Evolutionary conservation across 768 basidiomycete species (phyloP).

Genomic region (Termitomyces bulborhizus): DNA sequence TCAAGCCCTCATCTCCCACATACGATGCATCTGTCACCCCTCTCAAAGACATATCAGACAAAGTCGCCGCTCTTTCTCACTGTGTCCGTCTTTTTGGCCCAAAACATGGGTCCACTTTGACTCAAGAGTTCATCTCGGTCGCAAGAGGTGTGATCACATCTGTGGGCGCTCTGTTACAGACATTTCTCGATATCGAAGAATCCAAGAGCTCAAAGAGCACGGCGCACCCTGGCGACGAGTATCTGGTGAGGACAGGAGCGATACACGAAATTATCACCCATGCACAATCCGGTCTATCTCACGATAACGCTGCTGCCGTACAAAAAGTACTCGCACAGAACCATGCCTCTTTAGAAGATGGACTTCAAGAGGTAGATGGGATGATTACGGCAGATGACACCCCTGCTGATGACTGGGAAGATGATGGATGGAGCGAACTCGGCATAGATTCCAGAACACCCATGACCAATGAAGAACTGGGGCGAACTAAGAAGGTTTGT

Average conservation of each 20-base stretch:
- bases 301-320: conserved; percentile 54
- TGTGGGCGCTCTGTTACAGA: conserved; percentile 35
- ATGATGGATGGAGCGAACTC: conserved; percentile 62
- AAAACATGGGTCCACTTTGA: conserved; percentile 40
- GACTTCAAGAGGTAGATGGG: conserved; percentile 47
- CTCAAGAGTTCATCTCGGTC: conserved; percentile 34
- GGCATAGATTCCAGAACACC: conserved; percentile 40
- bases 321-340: conserved; percentile 44
- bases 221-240: conserved; percentile 32
- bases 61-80: conserved; percentile 43
- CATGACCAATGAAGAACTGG: conserved; percentile 45
- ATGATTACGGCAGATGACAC: conserved; percentile 34
- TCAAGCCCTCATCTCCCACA: conserved; percentile 53
- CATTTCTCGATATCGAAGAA: conserved; percentile 32
- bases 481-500: conserved; percentile 52
- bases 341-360: conserved; percentile 55
- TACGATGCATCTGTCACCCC: conserved; percentile 44
- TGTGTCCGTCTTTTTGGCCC: conserved; percentile 39
- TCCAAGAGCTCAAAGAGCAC: conserved; percentile 13
- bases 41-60: conserved; percentile 46
- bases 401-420: conserved; percentile 46
- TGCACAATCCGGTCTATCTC: conserved; percentile 46
- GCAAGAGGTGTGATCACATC: conserved; percentile 37
- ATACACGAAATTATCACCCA: conserved; percentile 55
- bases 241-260: conserved; percentile 51